These are phyloP conservation scores for Hyphodiscus hymeniophilus DNA, from an alignment of 495 filamentous ascomycete genomes.

Conservation along the genomic window DNA sequence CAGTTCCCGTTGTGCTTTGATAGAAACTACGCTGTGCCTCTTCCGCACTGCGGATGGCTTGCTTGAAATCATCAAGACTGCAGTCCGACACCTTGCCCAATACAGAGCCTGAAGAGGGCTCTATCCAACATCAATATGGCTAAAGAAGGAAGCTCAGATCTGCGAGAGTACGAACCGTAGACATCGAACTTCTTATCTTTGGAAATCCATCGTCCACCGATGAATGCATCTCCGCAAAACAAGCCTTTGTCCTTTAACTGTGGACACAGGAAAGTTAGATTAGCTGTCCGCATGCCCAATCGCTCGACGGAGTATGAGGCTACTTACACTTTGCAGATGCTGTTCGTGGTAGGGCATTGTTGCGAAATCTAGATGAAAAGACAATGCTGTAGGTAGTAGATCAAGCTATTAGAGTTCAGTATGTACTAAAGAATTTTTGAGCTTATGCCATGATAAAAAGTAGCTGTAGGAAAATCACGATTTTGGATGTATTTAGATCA, in stretches of 20 bases:
- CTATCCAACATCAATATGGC: not conserved
- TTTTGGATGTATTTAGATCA: not conserved
- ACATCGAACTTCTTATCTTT: not conserved
- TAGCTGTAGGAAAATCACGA: not conserved
- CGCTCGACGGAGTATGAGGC: not conserved
- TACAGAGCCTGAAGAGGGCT: slow-evolving; percentile 2
- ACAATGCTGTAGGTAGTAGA: no score
- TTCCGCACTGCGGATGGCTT: slow-evolving; percentile 21
- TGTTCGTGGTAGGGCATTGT: not conserved
- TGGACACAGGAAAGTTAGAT: not conserved
- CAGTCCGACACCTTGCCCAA: slow-evolving; percentile 1
- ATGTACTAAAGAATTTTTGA: not conserved
- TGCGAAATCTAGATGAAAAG: not conserved
- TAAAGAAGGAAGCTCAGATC: not conserved
- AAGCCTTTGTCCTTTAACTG: not conserved
- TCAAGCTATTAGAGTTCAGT: not conserved
- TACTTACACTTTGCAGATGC: not conserved
- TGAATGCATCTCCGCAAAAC: not conserved
- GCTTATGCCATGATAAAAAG: not conserved
- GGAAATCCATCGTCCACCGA: not conserved
- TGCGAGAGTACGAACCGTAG: not conserved
- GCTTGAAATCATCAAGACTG: slow-evolving; percentile 13
- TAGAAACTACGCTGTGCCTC: slow-evolving; percentile 8
- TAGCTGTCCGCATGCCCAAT: not conserved
- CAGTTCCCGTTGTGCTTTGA: slow-evolving; percentile 49